Evolutionary conservation across 257 asterid genomes (phyloP).

Genomic region (Handroanthus guayacan): DNA sequence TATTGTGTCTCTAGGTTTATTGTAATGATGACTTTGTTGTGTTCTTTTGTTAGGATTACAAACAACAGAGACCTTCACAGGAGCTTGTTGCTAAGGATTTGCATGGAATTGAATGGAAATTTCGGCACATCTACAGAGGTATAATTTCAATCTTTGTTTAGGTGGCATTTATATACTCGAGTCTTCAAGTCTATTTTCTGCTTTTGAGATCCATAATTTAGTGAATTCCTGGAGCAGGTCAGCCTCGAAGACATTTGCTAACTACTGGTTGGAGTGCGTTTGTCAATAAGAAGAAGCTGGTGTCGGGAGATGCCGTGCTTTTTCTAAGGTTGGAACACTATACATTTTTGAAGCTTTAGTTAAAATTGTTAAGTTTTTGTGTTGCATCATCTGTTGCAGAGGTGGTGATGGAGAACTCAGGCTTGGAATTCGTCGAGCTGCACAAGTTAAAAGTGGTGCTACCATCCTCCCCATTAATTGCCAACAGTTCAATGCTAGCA

Average conservation of each 20-base stretch:
- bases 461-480: conserved; percentile 50
- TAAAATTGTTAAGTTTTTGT: conserved; percentile 15
- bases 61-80: conserved; percentile 95
- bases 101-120: conserved; percentile 91
- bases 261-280: conserved; percentile 99
- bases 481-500: conserved; percentile 64
- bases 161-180: neutral
- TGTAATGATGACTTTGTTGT: conserved; percentile 5
- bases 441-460: conserved; percentile 65
- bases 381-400: conserved; percentile 49
- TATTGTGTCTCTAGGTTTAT: neutral
- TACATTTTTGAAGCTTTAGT: conserved; percentile 4
- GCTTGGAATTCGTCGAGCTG: conserved; percentile 96
- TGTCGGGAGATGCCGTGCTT: conserved; percentile 97
- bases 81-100: conserved; percentile 96
- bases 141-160: neutral
- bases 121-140: conserved; percentile 97
- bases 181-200: neutral
- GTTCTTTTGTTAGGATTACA: conserved; percentile 66
- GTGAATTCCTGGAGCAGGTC: conserved; percentile 63
- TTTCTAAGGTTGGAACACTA: conserved; percentile 67
- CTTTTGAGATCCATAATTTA: neutral
- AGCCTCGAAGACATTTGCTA: conserved; percentile 97
- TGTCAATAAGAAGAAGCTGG: conserved; percentile 91
- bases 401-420: conserved; percentile 96